Evolutionary conservation across 768 basidiomycete species (phyloP), one percentile per base, ranked within the genome.

Genomic region (Pisolithus orientalis): DNA sequence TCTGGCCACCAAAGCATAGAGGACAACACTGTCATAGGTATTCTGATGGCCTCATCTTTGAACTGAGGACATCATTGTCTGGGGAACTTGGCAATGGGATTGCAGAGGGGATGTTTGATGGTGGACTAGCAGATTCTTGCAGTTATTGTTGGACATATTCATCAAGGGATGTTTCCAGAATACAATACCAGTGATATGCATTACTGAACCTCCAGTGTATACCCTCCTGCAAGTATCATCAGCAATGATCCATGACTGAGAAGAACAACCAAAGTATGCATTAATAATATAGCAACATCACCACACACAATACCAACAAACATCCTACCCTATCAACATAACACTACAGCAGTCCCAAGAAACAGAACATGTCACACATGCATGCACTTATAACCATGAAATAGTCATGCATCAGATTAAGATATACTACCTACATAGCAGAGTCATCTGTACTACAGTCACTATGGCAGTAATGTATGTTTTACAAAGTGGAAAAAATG

Each of bases 111-210:
- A 14, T n/a, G 13, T 9, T 10, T 37, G 14, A 21, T 9, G 10
- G 29, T 4, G 21, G 37, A 34, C 21, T 16, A 9, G 38, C 10
- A 25, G 10, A 38, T 32, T 32, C 31, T 49, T 49, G 34, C 5
- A 21, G 17, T 6, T 25, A 24, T 21, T 49, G 37, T 25, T 39
- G 17, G 11, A 62, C 53, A 31, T 57, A 50, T 9, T 51, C 34
- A 17, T 47, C 49, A 8, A 53, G 51, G 1, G 44, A 34, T 25
- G 62, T 53, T 9, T 45, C 51, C 32, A 68, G 55, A 16, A 53
- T 28, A n/a, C 50, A 45, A 44, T 63, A 68, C 65, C 64, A 70
- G n/a, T 57, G 58, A 4, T 66, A 56, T 3, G 59, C 60, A 42
- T 62, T 65, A 5, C 60, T 51, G 44, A 70, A 67, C 13, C 59